Evolutionary conservation across 1,139 yeast species (phyloP).

Genomic region (Candida sanyaensis): DNA sequence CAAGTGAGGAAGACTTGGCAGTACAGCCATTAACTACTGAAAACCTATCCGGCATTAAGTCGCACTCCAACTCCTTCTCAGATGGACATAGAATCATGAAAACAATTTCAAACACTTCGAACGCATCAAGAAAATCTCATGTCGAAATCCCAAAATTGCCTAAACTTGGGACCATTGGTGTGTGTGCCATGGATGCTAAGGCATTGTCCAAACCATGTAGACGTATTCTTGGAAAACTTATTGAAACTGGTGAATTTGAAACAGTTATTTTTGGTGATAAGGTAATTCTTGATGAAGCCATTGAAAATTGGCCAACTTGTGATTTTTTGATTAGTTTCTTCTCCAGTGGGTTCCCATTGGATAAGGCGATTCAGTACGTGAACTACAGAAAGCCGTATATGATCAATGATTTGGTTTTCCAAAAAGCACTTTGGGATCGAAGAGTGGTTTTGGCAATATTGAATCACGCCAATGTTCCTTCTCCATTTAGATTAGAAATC

Average conservation of each 20-base stretch:
- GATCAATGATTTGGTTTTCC: conserved; percentile 87
- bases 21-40: conserved; percentile 11
- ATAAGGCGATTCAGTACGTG: conserved; percentile 90
- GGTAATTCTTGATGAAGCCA: conserved; percentile 87
- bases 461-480: conserved; percentile 80
- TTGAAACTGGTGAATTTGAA: conserved; percentile 94
- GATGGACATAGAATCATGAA: conserved; percentile 24
- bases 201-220: conserved; percentile 96
- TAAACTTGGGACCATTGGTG: conserved; percentile 91
- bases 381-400: conserved; percentile 86
- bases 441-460: conserved; percentile 82
- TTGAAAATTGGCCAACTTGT: conserved; percentile 99
- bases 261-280: conserved; percentile 97
- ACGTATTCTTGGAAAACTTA: conserved; percentile 81
- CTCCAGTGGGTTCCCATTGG: conserved; percentile 94
- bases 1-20: conserved; percentile 6
- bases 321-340: conserved; percentile 92
- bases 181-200: conserved; percentile 98
- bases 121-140: conserved; percentile 44
- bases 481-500: conserved; percentile 85
- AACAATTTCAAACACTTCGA: conserved; percentile 38
- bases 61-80: conserved; percentile 12
- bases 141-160: conserved; percentile 55
- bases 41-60: conserved; percentile 8
- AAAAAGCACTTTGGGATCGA: conserved; percentile 95